phyloP scores from a whole-genome alignment of 2,329 filamentous ascomycete genomes.

The Neonectria hederae region DNA sequence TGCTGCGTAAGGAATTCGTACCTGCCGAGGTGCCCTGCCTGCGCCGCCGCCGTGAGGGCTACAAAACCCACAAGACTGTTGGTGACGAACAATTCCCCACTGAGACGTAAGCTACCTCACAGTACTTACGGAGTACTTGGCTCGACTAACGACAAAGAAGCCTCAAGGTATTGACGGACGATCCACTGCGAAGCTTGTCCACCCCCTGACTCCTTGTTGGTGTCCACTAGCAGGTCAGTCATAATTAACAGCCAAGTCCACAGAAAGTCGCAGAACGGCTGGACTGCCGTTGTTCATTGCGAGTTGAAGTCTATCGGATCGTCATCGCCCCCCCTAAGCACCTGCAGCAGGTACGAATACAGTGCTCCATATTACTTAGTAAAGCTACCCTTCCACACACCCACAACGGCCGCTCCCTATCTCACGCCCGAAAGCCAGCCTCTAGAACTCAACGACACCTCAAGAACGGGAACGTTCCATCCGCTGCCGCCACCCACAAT shows the following conservation, averaged over 20 bases:
- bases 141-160: not conserved
- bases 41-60: not conserved
- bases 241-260: not conserved
- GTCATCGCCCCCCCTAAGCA: not conserved
- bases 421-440: not conserved
- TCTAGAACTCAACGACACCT: not conserved
- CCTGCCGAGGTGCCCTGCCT: conserved; percentile 5
- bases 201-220: not conserved
- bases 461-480: not conserved
- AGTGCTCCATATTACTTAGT: not conserved
- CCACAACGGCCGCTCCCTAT: not conserved
- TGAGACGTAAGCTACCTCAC: not conserved
- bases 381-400: not conserved
- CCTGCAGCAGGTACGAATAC: not conserved
- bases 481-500: not conserved
- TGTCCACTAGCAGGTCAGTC: conserved; percentile 4
- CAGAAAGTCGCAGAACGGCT: conserved; percentile 16
- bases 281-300: not conserved
- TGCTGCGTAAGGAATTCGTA: not conserved
- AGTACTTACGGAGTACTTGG: not conserved
- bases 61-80: conserved; percentile 2
- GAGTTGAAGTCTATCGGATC: not conserved
- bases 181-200: conserved; percentile 13
- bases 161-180: conserved; percentile 10
- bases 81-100: not conserved